A percentile compares a stretch with the other conserved stretches of the same genome.
phyloP scores from a whole-genome alignment of 1,284 basidiomycete species.

The Puccinia hordei region DNA sequence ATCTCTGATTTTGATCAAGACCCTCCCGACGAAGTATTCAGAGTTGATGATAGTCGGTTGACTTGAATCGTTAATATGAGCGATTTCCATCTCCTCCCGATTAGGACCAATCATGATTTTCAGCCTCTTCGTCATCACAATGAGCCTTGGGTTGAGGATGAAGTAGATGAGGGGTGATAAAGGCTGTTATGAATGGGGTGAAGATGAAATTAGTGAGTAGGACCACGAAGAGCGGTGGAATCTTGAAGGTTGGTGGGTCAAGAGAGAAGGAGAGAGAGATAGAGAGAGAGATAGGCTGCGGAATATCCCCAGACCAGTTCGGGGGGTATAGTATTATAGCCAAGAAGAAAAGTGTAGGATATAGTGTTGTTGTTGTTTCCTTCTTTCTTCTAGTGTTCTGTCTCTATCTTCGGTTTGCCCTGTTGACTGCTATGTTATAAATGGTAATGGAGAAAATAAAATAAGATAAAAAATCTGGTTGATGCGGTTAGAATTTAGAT shows the following conservation, averaged over 20 bases:
- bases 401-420: too few species aligned
- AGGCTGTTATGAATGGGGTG: conserved; percentile 34
- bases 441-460: too few species aligned
- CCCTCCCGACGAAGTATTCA: conserved; percentile 60
- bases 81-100: conserved; percentile 58
- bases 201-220: conserved; percentile 26
- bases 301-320: conserved; percentile 7
- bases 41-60: conserved; percentile 61
- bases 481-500: too few species aligned
- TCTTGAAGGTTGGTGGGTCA: conserved; percentile 17
- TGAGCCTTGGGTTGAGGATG: not conserved
- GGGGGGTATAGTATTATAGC: not conserved
- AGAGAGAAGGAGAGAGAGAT: not conserved
- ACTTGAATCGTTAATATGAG: conserved; percentile 59
- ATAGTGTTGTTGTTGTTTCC: too few species aligned
- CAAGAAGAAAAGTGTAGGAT: too few species aligned
- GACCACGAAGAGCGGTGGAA: conserved; percentile 29
- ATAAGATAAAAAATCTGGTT: too few species aligned
- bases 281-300: conserved; percentile 13
- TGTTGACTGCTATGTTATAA: too few species aligned
- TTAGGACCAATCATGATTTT: conserved; percentile 60
- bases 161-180: conserved; percentile 29
- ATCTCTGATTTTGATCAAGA: conserved; percentile 60
- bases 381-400: too few species aligned
- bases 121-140: conserved; percentile 54